These are phyloP conservation scores for Cyanodermella asteris DNA, from an alignment of 2,329 filamentous ascomycete species.

Conservation along the genomic window DNA sequence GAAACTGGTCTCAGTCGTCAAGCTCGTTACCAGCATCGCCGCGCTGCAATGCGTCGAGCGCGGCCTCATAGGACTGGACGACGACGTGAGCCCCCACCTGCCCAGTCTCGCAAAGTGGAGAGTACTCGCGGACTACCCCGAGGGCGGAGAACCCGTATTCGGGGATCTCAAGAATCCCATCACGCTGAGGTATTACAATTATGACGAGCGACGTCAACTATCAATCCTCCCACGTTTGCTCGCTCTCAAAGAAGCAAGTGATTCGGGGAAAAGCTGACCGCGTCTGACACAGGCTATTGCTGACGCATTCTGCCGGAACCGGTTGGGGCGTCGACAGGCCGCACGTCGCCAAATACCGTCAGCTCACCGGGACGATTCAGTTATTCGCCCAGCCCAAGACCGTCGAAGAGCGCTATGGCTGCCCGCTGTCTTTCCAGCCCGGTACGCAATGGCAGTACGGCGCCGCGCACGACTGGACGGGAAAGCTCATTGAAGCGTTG, in stretches of 20 bases:
- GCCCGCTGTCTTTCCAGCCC: constrained; percentile 4
- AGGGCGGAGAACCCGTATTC: constrained; percentile 2
- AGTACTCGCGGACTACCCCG: constrained; percentile 2
- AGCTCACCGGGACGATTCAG: no score
- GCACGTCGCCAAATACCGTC: neutral
- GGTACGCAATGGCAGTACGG: constrained; percentile 3
- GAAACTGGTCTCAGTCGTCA: constrained; percentile 2
- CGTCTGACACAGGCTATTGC: constrained; percentile 2
- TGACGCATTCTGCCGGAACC: constrained; percentile 4
- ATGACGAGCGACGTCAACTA: no score
- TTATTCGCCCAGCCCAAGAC: no score
- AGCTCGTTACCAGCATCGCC: constrained; percentile 4
- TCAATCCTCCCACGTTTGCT: no score
- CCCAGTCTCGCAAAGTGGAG: constrained; percentile 1
- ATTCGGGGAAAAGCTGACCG: neutral
- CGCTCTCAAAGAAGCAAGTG: neutral
- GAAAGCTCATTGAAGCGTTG: constrained; percentile 10
- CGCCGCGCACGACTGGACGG: constrained; percentile 3
- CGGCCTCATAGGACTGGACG: constrained; percentile 1
- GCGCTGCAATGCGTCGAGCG: constrained; percentile 4
- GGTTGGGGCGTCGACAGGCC: neutral
- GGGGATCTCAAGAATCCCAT: constrained; percentile 1
- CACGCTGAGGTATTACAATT: no score
- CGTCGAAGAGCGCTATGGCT: neutral
- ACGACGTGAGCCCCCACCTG: constrained; percentile 1